Base-by-base conservation (phyloP, 2,329 filamentous ascomycete species). In the Colletotrichum noveboracense region DNA sequence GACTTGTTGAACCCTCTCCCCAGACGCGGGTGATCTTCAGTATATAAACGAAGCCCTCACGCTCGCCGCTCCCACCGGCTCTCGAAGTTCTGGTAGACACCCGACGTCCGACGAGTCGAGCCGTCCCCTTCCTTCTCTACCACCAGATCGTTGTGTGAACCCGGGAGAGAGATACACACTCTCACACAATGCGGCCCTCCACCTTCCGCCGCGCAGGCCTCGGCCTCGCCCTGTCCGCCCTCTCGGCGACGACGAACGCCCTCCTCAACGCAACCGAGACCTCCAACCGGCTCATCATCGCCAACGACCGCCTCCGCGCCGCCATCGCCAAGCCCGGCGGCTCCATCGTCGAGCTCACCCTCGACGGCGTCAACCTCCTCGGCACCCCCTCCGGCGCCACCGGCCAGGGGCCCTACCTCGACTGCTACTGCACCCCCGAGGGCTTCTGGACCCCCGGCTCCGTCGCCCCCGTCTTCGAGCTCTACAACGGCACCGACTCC, bases 351-450 rank as follows among this genome's bases (percentile, higher is more conserved):
- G 79, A 80, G 60, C 78, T 86, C 67, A 81, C 78, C 5, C 79
- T 86, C 26, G 81, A 83, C 71, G 81, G 80, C 28, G 79, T 81
- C 71, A 86, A 91, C 78, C 84, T 91, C 5, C 86, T 91, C 2
- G 89, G 89, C 5, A 81, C 82, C 3, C 77, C 78, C 21, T 83
- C 83, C n/a, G 87, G 86, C 21, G 84, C 83, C 21, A 86, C 82
- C 14, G 90, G 89, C 7, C 84, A 87, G 48, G 88, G 89, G 1
- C 88, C 89, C 4, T 91, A 92, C 78, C 86, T 92, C 10, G 91
- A 92, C 79, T 92, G 91, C 80, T 91, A 92, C 82, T 92, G 90
- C 79, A 89, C 85, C 0, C 89, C 89, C 3, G 85, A 85, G 0
- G 91, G 91, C 0, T 88, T 87, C 78, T 92, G 89, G 81, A 92